Percentiles rank a stretch among this genome's conserved stretches.
These are phyloP conservation scores for Candida albicans DNA, from an alignment of 1,139 yeast genomes.

Conservation along the genomic window DNA sequence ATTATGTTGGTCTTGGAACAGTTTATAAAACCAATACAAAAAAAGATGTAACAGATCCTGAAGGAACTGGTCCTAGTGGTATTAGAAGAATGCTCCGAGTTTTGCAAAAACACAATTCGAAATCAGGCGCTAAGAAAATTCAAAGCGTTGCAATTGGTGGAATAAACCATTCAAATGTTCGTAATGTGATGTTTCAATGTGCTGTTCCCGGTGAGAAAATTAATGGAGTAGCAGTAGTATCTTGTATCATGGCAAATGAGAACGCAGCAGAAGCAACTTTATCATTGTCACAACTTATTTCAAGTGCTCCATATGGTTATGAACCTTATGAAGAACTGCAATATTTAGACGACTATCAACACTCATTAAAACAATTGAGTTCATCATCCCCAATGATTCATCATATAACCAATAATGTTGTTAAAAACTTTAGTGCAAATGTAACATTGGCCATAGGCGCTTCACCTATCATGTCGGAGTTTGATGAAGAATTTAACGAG, in stretches of 20 bases:
- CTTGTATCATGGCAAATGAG: slow-evolving; percentile 73
- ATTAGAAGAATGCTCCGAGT: slow-evolving; percentile 54
- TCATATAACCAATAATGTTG: slow-evolving; percentile 89
- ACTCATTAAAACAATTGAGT: slow-evolving; percentile 4
- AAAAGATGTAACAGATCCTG: slow-evolving; percentile 44
- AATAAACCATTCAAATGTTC: slow-evolving; percentile 62
- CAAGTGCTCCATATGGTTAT: slow-evolving; percentile 18
- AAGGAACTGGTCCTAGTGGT: slow-evolving; percentile 65
- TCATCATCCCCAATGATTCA: slow-evolving; percentile 65
- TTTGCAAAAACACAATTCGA: slow-evolving; percentile 34
- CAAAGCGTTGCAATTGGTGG: slow-evolving; percentile 87
- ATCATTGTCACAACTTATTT: slow-evolving; percentile 22
- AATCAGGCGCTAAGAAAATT: slow-evolving; percentile 26
- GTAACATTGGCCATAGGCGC: slow-evolving; percentile 85
- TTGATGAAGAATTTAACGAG: slow-evolving; percentile 64
- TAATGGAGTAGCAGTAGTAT: slow-evolving; percentile 86
- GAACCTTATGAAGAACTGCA: no score
- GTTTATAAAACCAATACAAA: slow-evolving; percentile 77
- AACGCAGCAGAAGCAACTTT: slow-evolving; percentile 59
- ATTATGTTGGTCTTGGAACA: slow-evolving; percentile 87
- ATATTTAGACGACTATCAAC: no score
- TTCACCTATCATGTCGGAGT: slow-evolving; percentile 91
- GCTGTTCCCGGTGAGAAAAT: slow-evolving; percentile 46
- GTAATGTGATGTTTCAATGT: slow-evolving; percentile 54
- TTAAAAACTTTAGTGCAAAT: slow-evolving; percentile 84